A percentile compares a stretch with the other conserved stretches of the same genome.
Conservation (phyloP, 805 yeast species). For the Starmera caribaea region DNA sequence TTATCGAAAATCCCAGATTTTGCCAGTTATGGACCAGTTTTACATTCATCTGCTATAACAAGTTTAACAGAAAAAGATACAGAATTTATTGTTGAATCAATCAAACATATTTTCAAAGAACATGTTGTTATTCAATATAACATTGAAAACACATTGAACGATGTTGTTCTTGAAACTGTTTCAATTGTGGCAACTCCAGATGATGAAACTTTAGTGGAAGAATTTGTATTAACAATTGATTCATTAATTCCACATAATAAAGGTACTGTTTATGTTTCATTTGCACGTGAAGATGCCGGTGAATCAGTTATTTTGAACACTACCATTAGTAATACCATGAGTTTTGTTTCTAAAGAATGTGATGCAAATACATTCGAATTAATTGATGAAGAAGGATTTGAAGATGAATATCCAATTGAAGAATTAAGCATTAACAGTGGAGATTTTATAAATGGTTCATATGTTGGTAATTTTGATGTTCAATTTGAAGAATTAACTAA, state of each 20-base stretch:
- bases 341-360: conserved; percentile 71
- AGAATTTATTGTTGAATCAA: conserved; percentile 79
- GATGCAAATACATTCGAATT: conserved; percentile 63
- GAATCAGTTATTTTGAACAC: conserved; percentile 31
- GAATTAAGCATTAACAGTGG: conserved; percentile 67
- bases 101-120: conserved; percentile 72
- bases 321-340: conserved; percentile 55
- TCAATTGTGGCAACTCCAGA: conserved; percentile 58
- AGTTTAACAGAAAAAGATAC: conserved; percentile 86
- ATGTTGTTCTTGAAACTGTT: conserved; percentile 68
- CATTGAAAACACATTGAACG: conserved; percentile 76
- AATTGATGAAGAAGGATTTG: conserved; percentile 68
- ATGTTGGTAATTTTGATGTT: conserved; percentile 64
- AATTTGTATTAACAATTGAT: conserved; percentile 66
- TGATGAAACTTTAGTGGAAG: conserved; percentile 41
- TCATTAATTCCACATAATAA: conserved; percentile 60
- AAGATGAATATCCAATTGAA: conserved; percentile 89
- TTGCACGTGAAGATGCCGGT: conserved; percentile 40
- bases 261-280: conserved; percentile 73
- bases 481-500: conserved; percentile 63
- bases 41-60: conserved; percentile 56
- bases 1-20: conserved; percentile 66
- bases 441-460: conserved; percentile 72
- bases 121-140: conserved; percentile 74
- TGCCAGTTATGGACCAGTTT: conserved; percentile 59